Evolutionary conservation across 805 yeast genomes (phyloP).

Genomic region (Yarrowia sp.): DNA sequence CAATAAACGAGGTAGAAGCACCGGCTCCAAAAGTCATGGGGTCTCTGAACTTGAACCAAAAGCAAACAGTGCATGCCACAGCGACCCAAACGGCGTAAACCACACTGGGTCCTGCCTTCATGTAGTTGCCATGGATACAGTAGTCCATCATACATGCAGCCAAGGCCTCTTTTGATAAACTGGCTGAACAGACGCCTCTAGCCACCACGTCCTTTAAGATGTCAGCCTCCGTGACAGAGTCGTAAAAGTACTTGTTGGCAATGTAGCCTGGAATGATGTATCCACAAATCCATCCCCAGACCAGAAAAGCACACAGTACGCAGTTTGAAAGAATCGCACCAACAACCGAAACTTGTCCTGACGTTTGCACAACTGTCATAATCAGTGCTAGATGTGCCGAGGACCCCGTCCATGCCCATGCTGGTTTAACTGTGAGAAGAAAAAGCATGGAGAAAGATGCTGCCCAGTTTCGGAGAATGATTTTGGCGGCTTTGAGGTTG

Average conservation of each 20-base stretch:
- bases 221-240: conserved; percentile 2
- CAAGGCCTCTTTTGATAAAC: not conserved
- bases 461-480: not conserved
- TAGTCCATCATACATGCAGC: not conserved
- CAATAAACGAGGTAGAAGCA: not conserved
- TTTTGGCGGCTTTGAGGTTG: not conserved
- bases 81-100: conserved; percentile 14
- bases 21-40: not conserved
- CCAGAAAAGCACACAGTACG: not conserved
- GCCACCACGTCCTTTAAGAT: not conserved
- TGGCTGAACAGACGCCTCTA: not conserved
- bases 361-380: not conserved
- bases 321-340: not conserved
- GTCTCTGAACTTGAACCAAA: conserved; percentile 7
- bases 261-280: conserved; percentile 10
- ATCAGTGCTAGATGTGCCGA: conserved; percentile 1
- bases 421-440: not conserved
- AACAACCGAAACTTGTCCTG: not conserved
- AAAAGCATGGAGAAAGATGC: not conserved
- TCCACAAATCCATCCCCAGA: conserved; percentile 10
- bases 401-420: not conserved
- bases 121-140: not conserved
- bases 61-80: not conserved
- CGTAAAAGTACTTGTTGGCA: conserved; percentile 14
- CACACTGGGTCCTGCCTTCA: not conserved